These are phyloP conservation scores for Fusarium buharicum DNA, from an alignment of 2,329 filamentous ascomycete species.

Conservation along the genomic window DNA sequence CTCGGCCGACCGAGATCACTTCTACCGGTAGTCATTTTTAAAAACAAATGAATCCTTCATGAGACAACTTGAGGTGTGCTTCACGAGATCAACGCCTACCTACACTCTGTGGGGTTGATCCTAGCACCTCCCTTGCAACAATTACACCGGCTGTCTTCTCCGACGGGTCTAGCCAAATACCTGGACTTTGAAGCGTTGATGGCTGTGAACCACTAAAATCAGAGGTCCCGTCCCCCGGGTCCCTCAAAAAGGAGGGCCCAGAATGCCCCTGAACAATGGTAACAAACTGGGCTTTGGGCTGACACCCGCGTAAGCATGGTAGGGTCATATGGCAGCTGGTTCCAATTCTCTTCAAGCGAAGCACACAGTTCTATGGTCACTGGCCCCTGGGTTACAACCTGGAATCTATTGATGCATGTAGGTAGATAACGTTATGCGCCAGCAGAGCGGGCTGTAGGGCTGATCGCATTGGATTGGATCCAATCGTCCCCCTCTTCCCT, in stretches of 20 bases:
- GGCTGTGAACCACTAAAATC: constrained; percentile 18
- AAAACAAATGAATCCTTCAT: neutral
- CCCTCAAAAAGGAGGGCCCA: constrained; percentile 9
- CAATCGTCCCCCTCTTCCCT: too few relatives aligned
- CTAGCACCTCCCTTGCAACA: constrained; percentile 29
- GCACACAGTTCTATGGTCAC: neutral
- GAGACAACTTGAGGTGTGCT: constrained; percentile 1
- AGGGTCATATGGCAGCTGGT: neutral
- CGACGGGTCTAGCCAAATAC: constrained; percentile 22
- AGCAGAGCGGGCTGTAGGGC: constrained; percentile 38
- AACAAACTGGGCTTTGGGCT: constrained; percentile 1
- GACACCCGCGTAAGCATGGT: constrained; percentile 5
- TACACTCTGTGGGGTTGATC: constrained; percentile 29
- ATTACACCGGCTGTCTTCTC: constrained; percentile 22
- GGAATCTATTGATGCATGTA: neutral
- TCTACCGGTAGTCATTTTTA: neutral
- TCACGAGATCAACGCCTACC: constrained; percentile 18
- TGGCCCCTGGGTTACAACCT: neutral
- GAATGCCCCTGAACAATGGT: constrained; percentile 22
- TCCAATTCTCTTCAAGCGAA: neutral
- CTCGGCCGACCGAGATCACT: neutral
- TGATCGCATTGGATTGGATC: constrained; percentile 18
- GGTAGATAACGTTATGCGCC: neutral
- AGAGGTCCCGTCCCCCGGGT: constrained; percentile 4
- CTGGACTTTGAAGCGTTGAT: constrained; percentile 9